Conservation (phyloP, 2,329 filamentous ascomycete species). For the Botryotinia globosa region DNA sequence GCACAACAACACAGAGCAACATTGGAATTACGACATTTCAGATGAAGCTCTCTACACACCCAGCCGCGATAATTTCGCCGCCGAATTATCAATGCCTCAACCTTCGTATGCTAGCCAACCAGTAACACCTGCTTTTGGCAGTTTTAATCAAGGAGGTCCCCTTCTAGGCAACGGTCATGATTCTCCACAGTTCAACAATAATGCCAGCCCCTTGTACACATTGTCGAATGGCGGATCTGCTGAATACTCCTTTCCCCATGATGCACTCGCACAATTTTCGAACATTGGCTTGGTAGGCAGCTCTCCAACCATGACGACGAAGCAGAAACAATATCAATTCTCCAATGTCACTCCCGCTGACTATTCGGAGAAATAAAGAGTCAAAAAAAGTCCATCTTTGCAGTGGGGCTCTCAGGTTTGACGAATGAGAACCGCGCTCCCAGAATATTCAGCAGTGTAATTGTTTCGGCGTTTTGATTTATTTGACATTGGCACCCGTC, state of each 20-base stretch:
- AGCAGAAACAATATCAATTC: slow-evolving; percentile 39
- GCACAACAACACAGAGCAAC: slow-evolving; percentile 26
- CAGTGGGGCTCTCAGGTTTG: not conserved
- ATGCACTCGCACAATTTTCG: slow-evolving; percentile 19
- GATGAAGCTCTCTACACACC: slow-evolving; percentile 37
- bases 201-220: slow-evolving; percentile 31
- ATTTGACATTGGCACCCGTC: not conserved
- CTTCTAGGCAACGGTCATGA: slow-evolving; percentile 25
- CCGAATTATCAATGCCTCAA: slow-evolving; percentile 34
- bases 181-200: slow-evolving; percentile 30
- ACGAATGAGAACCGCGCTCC: not conserved
- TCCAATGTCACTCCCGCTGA: slow-evolving; percentile 38
- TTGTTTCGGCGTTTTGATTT: not conserved
- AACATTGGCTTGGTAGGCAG: slow-evolving; percentile 20
- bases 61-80: slow-evolving; percentile 31
- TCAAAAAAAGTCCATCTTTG: not conserved
- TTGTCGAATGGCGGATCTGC: slow-evolving; percentile 27
- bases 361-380: slow-evolving; percentile 35
- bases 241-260: slow-evolving; percentile 35
- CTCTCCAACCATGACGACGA: slow-evolving; percentile 29
- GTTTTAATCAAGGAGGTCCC: slow-evolving; percentile 31
- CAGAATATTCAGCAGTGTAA: not conserved
- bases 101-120: slow-evolving; percentile 36
- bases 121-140: slow-evolving; percentile 36
- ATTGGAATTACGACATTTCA: slow-evolving; percentile 31